Base-by-base conservation (phyloP, 1,139 yeast genomes). In the Taphrina flavorubra region DNA sequence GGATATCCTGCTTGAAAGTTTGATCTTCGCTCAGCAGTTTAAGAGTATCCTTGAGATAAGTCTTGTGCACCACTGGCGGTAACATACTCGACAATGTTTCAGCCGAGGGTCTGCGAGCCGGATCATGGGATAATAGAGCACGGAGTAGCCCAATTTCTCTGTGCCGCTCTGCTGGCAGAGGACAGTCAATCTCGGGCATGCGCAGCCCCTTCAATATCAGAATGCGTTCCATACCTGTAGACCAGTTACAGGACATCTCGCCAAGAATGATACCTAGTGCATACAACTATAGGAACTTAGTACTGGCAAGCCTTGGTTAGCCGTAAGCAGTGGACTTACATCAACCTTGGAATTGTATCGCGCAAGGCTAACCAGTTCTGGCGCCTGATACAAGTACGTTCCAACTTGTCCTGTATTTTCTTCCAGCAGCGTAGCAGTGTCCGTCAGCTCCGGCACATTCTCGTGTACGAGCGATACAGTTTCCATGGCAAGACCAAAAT, bases 141-240 rank as follows among this genome's bases (percentile, higher is more conserved):
- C 65, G 84, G 78, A 68, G 80, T 79, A 13, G 94, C 87, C 39
- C 94, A 86, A 70, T 85, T 31, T 46, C 58, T 25, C 55, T 40
- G 39, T 39, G 37, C 13, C 42, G 40, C 8, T 44, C 39, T 10
- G 25, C 81, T 78, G 4, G 78, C 80, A 76, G 90, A 91, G 69
- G 85, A 88, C 0, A 77, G 47, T 0, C 97, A 98, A 72, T 91
- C 89, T 6, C 82, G 83, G 85, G 78, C 1, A 82, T 77, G 69
- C 99, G 81, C 65, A 94, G 78, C 44, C 84, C 82, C 70, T 87
- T 84, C 37, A 94, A 79, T 11, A 86, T 89, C 61, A 82, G 82
- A 2, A 89, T 92, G 68, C 99, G 82, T 77, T 95, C 99, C 97
- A 95, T 94, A 1, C 92, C 94, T 0, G 99, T 95, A 16, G 83